These are phyloP conservation scores for Clathrospora elynae DNA, from an alignment of 2,329 filamentous ascomycete genomes.

Conservation along the genomic window DNA sequence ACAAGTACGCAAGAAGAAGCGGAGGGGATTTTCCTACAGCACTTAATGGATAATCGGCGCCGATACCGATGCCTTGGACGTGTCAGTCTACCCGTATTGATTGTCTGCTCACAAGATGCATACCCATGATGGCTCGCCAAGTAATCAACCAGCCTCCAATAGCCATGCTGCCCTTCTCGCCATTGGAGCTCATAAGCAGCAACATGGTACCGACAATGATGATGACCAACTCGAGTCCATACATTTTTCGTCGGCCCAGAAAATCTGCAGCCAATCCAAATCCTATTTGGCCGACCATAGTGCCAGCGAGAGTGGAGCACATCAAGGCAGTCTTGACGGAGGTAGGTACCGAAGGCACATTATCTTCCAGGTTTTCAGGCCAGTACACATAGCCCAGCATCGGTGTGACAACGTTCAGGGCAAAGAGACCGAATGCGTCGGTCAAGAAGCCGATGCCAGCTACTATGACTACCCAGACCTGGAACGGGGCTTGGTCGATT, in stretches of 20 bases:
- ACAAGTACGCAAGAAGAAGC: neutral
- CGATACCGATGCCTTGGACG: slow-evolving; percentile 41
- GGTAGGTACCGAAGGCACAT: slow-evolving; percentile 32
- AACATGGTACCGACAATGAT: slow-evolving; percentile 50
- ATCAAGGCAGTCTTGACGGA: slow-evolving; percentile 47
- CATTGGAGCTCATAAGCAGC: slow-evolving; percentile 46
- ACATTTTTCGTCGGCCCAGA: slow-evolving; percentile 48
- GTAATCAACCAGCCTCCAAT: slow-evolving; percentile 48
- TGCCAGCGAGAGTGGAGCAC: slow-evolving; percentile 47
- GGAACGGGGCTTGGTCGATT: slow-evolving; percentile 42
- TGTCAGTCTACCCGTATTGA: slow-evolving; percentile 1
- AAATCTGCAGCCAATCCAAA: slow-evolving; percentile 49
- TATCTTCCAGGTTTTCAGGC: slow-evolving; percentile 29
- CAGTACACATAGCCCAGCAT: slow-evolving; percentile 50
- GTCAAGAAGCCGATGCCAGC: slow-evolving; percentile 50
- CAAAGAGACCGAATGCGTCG: slow-evolving; percentile 49
- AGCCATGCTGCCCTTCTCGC: slow-evolving; percentile 44
- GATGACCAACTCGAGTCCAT: slow-evolving; percentile 50
- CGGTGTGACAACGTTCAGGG: slow-evolving; percentile 49
- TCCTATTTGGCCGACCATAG: slow-evolving; percentile 47
- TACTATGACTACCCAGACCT: slow-evolving; percentile 47
- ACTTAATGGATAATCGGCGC: slow-evolving; percentile 47
- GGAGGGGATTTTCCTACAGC: slow-evolving; percentile 38
- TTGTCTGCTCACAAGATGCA: neutral
- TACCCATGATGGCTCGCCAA: slow-evolving; percentile 50